A percentile compares a stretch with the other conserved stretches of the same genome.
phyloP scores from a whole-genome alignment of 768 basidiomycete genomes.

The Hydnomerulius pinastri region DNA sequence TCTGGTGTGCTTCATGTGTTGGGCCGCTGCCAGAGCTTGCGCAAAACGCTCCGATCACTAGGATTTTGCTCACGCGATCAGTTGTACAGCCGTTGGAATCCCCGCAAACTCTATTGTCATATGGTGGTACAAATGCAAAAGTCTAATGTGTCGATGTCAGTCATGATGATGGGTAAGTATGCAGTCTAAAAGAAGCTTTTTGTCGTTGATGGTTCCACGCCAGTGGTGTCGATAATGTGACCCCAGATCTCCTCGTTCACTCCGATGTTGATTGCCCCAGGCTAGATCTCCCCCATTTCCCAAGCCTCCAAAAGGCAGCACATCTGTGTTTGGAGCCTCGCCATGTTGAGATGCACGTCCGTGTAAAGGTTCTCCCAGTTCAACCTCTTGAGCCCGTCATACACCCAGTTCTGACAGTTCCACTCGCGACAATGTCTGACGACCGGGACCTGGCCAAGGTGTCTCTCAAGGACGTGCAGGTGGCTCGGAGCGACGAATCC shows the following conservation, averaged over 20 bases:
- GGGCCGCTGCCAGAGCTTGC: too few species aligned
- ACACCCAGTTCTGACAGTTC: slow-evolving; percentile 31
- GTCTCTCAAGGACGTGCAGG: slow-evolving; percentile 16
- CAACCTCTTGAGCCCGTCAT: slow-evolving; percentile 17
- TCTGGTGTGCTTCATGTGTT: too few species aligned
- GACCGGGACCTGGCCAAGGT: slow-evolving; percentile 10
- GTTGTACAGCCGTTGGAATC: not conserved
- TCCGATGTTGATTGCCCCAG: not conserved
- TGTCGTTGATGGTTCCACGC: not conserved
- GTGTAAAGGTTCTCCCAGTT: slow-evolving; percentile 11
- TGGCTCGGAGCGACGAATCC: slow-evolving; percentile 20
- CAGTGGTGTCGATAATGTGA: not conserved
- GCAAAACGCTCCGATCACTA: too few species aligned
- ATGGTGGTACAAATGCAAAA: not conserved
- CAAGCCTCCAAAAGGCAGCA: slow-evolving; percentile 29
- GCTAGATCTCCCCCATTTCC: slow-evolving; percentile 29
- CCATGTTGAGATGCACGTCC: slow-evolving; percentile 12
- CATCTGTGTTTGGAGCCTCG: slow-evolving; percentile 26
- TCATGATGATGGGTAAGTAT: not conserved
- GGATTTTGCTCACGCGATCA: too few species aligned
- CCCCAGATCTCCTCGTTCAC: not conserved
- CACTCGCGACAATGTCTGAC: slow-evolving; percentile 24
- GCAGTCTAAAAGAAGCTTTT: not conserved
- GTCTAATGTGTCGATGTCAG: not conserved
- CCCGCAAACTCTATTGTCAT: not conserved